Base-by-base conservation (phyloP, 169 alveolate genomes). In the Plasmodium vivax region DNA sequence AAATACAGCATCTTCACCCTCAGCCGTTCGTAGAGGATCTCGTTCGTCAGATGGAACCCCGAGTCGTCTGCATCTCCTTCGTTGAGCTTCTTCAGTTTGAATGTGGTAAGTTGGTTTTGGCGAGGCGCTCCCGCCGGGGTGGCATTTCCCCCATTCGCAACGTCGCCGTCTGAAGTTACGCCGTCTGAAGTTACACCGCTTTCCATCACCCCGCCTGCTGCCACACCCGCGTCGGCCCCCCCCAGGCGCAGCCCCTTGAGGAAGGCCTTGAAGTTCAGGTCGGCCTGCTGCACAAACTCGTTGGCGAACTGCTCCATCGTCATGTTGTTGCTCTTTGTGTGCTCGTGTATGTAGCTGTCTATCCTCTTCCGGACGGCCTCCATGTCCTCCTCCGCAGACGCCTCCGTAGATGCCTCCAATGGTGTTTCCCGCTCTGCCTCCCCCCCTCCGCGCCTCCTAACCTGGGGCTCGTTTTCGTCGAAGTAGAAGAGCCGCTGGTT, bases 231-330 rank as follows among this genome's bases (percentile, higher is more conserved):
- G 27, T 23, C 27, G 27, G 27, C 27, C 27, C 27, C 27, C 58
- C 58, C 58, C 43, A 88, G 62, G 1, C 47, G 71, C 19, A 79
- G 1, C 14, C 34, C 71, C 3, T 81, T 43, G 1, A 88, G 36
- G 73, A 88, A 88, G 10, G 32, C 41, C 58, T 88, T 58, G 71
- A 88, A 88, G 23, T 88, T 41, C 19, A 79, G 9, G 47, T 88
- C 94, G 9, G 94, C 94, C 34, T 88, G 94, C 6, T 88, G 84
- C 2, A 88, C 54, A 38, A 88, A 88, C 27, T 38, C 54, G 58
- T 88, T 88, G 23, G 82, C 47, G 16, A 88, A 36, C 32, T 88
- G 43, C 14, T 88, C 94, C 16, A 85, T 23, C 7, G 82, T 12
- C 16, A 34, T 54, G 32, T 85, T 85, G 1, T 73, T 54, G 10